Percentiles rank a stretch among this genome's conserved stretches.
phyloP scores from a whole-genome alignment of 2,329 filamentous ascomycete species.

The Pezizomycotina sp. region DNA sequence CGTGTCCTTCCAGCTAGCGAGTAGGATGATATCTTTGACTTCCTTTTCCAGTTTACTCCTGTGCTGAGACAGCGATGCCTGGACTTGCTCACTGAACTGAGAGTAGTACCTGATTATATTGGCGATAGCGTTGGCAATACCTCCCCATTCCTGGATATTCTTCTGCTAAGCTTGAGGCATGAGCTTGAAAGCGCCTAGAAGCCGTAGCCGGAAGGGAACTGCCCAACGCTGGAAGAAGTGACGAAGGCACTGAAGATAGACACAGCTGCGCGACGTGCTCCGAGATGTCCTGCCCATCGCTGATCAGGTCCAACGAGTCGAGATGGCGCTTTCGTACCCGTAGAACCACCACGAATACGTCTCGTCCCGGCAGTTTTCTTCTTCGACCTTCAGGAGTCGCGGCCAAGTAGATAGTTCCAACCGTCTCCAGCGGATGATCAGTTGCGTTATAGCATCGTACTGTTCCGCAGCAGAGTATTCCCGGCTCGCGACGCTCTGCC shows the following conservation, averaged over 20 bases:
- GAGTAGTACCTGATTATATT: constrained; percentile 65
- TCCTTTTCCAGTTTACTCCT: constrained; percentile 67
- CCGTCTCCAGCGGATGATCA: constrained; percentile 76
- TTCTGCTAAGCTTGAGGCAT: constrained; percentile 42
- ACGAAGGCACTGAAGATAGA: constrained; percentile 66
- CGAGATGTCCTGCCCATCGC: constrained; percentile 42
- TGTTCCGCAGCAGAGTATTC: constrained; percentile 52
- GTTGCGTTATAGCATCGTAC: constrained; percentile 61
- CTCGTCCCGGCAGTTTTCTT: constrained; percentile 55
- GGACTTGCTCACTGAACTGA: constrained; percentile 50
- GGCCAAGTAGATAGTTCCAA: constrained; percentile 87
- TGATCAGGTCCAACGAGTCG: constrained; percentile 45
- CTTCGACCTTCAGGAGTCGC: constrained; percentile 70
- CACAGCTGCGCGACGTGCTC: constrained; percentile 54
- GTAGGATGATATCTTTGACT: constrained; percentile 78
- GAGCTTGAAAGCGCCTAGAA: no score
- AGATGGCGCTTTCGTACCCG: constrained; percentile 77
- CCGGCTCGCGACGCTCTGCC: constrained; percentile 82
- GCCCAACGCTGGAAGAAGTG: constrained; percentile 59
- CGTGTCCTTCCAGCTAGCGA: constrained; percentile 96
- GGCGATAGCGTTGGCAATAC: constrained; percentile 47
- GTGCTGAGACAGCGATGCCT: constrained; percentile 49
- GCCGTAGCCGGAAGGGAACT: no score
- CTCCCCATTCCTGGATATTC: constrained; percentile 46
- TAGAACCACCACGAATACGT: constrained; percentile 93